Evolutionary conservation across 768 basidiomycete species (phyloP), one percentile per base, ranked within the genome.

Genomic region (Tremella fuciformis): DNA sequence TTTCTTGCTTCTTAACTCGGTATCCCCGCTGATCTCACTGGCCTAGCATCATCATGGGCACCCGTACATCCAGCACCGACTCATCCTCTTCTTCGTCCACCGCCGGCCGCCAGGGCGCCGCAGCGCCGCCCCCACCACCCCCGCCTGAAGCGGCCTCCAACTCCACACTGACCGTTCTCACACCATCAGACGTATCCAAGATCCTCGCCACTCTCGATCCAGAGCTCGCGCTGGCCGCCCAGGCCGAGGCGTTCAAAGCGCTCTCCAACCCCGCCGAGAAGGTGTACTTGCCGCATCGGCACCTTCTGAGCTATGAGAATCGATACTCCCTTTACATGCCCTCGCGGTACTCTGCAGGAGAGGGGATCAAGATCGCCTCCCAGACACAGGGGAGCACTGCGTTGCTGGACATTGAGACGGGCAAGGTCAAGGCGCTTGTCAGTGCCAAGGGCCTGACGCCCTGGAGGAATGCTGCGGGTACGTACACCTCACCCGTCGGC

Each of bases 271-370:
- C 21, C 8, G 21, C 34, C 24, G 7, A 22, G 11, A 40, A 21
- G 1, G 52, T 54, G 47, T 68, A 78, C 53, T 79, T 78, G 11
- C 90, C 90, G 2, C 86, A 83, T 54, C 81, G 91, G 50, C 83
- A 82, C 0, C 76, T 80, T 0, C 71, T 91, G 11, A 78, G 79
- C 0, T 84, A 82, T 51, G 66, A 74, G 8, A 79, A 81, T 42
- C 84, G 89, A 64, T 85, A 81, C 0, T 80, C 82, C 0, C 79
- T 96, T 1, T 88, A 91, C 76, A 94, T 94, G 91, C 90, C 91
- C 1, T 84, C 88, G 7, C 82, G 86, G 22, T 79, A 86, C 9
- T 71, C 77, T 7, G 60, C 74, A 13, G 65, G 72, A 8, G 85
- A 84, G 1, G 80, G 70, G 8, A 62, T 89, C 59, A 93, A 96